Evolutionary conservation across 2,329 filamentous ascomycete genomes (phyloP).

Genomic region (Fusarium sp.): DNA sequence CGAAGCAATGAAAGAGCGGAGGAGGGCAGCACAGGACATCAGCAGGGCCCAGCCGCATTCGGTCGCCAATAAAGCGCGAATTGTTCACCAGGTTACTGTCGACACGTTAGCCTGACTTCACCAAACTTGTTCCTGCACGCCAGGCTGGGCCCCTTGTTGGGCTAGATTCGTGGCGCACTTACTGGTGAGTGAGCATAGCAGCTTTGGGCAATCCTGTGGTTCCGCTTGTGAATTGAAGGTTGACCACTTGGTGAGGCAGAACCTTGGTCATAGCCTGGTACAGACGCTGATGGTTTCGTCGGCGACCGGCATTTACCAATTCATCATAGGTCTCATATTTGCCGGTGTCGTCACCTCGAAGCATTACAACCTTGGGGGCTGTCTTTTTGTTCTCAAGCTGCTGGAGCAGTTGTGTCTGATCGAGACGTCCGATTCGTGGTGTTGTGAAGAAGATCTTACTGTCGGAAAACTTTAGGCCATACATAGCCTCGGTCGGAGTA

Average conservation of each 20-base stretch:
- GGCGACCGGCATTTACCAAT: constrained; percentile 67
- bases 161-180: constrained; percentile 48
- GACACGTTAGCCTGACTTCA: constrained; percentile 16
- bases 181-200: constrained; percentile 81
- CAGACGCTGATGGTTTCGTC: constrained; percentile 65
- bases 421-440: constrained; percentile 75
- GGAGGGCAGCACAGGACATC: constrained; percentile 86
- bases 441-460: constrained; percentile 83
- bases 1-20: constrained; percentile 89
- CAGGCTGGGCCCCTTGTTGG: not conserved
- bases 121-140: not conserved
- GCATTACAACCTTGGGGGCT: constrained; percentile 70
- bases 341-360: constrained; percentile 66
- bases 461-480: constrained; percentile 79
- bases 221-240: constrained; percentile 83
- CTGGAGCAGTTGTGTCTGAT: constrained; percentile 72
- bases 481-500: constrained; percentile 79
- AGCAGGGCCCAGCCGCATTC: constrained; percentile 76
- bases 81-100: constrained; percentile 74
- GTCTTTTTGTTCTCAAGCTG: constrained; percentile 65
- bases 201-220: constrained; percentile 82
- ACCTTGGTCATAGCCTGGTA: constrained; percentile 69
- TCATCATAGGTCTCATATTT: constrained; percentile 73
- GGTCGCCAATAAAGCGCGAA: constrained; percentile 79
- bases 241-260: constrained; percentile 77